These are phyloP conservation scores for Clausena lansium DNA, from an alignment of 345 rosid species.

Conservation along the genomic window DNA sequence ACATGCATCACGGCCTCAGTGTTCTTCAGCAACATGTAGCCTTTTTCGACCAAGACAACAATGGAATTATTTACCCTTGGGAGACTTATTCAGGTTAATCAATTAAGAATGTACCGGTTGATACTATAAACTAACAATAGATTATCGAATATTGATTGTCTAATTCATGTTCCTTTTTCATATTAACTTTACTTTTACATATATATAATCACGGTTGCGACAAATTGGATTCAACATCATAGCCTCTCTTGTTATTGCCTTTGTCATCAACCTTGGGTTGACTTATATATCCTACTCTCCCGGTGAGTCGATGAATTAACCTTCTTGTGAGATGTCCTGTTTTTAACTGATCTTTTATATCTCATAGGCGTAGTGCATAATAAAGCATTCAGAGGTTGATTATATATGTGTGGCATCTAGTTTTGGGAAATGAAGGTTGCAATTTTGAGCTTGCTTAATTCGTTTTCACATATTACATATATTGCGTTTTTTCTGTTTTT, in stretches of 20 bases:
- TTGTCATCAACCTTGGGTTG: conserved; percentile 43
- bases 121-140: not conserved
- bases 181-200: not conserved
- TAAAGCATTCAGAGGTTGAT: no score
- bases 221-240: conserved; percentile 66
- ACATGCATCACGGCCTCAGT: conserved; percentile 42
- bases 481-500: not conserved
- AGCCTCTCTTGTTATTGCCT: conserved; percentile 44
- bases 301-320: conserved; percentile 35
- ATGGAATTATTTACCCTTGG: conserved; percentile 97
- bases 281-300: conserved; percentile 69
- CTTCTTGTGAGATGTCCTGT: not conserved
- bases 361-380: no score
- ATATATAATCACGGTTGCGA: conserved; percentile 40
- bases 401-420: not conserved
- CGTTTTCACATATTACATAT: not conserved
- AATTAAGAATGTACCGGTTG: not conserved
- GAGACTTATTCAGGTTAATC: conserved; percentile 72
- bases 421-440: not conserved
- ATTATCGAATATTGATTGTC: not conserved
- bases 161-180: not conserved
- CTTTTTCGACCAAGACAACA: conserved; percentile 72
- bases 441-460: not conserved
- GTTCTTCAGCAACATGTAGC: conserved; percentile 91
- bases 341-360: no score